A percentile compares a stretch with the other conserved stretches of the same genome.
These are phyloP conservation scores for Euryodendron excelsum DNA, from an alignment of 148 eudicot genomes.

Conservation along the genomic window DNA sequence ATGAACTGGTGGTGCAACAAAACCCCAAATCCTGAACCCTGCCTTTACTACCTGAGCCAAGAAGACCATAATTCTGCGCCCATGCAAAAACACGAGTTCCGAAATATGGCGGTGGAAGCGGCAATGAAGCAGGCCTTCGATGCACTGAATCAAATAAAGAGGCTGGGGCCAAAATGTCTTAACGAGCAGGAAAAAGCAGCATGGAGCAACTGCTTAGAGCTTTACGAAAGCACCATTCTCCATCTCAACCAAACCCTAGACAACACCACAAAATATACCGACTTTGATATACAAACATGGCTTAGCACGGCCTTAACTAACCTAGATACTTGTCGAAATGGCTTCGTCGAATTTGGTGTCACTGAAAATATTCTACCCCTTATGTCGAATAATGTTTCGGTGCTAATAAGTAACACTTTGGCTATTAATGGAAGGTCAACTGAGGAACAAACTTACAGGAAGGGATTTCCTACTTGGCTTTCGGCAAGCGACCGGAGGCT, in stretches of 20 bases:
- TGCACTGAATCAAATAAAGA: constrained; percentile 25
- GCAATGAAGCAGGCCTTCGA: constrained; percentile 37
- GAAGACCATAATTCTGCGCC: constrained; percentile 12
- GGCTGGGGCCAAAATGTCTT: constrained; percentile 31
- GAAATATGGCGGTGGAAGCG: constrained; percentile 32
- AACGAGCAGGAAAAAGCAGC: constrained; percentile 42
- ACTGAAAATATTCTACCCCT: constrained; percentile 27
- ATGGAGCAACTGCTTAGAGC: constrained; percentile 53
- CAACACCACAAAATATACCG: constrained; percentile 18
- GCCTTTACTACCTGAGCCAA: constrained; percentile 41
- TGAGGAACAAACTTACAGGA: neutral
- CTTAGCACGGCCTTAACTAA: constrained; percentile 64
- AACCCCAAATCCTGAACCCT: constrained; percentile 61
- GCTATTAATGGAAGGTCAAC: constrained; percentile 31
- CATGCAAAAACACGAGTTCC: constrained; percentile 34
- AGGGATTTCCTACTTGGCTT: constrained; percentile 44
- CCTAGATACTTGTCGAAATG: constrained; percentile 51
- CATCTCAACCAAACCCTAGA: constrained; percentile 48
- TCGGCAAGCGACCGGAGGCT: constrained; percentile 32
- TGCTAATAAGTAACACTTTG: constrained; percentile 50
- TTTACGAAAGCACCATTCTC: constrained; percentile 43
- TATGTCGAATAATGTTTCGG: constrained; percentile 39
- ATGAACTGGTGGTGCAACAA: constrained; percentile 51
- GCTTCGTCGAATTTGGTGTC: constrained; percentile 46
- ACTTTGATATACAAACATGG: constrained; percentile 63